A percentile compares a stretch with the other conserved stretches of the same genome.
Conservation (phyloP, 2,329 filamentous ascomycete genomes). For the Teratosphaeria pseudoeucalypti region DNA sequence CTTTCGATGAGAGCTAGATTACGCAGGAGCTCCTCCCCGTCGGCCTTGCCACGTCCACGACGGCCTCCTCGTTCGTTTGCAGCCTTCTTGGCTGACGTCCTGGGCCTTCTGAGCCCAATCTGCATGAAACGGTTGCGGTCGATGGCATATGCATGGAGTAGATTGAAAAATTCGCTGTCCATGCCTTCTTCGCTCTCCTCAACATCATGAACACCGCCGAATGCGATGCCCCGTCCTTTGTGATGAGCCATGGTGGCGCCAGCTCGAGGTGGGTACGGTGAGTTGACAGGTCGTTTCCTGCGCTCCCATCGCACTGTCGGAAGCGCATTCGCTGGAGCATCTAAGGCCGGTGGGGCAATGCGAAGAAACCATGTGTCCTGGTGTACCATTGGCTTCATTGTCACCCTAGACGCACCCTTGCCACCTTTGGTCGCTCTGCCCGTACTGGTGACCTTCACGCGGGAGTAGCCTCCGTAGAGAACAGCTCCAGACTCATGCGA, state of each 20-base stretch:
- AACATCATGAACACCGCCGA: constrained; percentile 72
- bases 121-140: constrained; percentile 94
- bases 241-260: constrained; percentile 92
- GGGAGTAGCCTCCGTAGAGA: constrained; percentile 85
- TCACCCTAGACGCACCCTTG: constrained; percentile 46
- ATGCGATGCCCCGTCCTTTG: constrained; percentile 83
- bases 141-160: constrained; percentile 84
- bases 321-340: constrained; percentile 53
- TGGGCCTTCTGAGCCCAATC: constrained; percentile 62
- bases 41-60: constrained; percentile 70
- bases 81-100: constrained; percentile 45
- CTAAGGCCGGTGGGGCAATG: constrained; percentile 60
- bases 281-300: constrained; percentile 82
- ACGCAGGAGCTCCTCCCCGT: constrained; percentile 79
- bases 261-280: constrained; percentile 71
- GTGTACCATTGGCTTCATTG: constrained; percentile 78
- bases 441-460: constrained; percentile 60
- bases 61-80: constrained; percentile 41
- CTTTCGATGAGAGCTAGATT: constrained; percentile 80
- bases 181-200: constrained; percentile 59
- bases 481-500: constrained; percentile 86
- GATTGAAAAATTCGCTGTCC: constrained; percentile 94
- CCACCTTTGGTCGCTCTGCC: constrained; percentile 54
- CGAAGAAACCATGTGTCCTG: constrained; percentile 92
- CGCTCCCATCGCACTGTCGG: constrained; percentile 83